A percentile compares a stretch with the other conserved stretches of the same genome.
Conservation (phyloP, 495 filamentous ascomycete genomes). For the Talaromyces nanjingensis region DNA sequence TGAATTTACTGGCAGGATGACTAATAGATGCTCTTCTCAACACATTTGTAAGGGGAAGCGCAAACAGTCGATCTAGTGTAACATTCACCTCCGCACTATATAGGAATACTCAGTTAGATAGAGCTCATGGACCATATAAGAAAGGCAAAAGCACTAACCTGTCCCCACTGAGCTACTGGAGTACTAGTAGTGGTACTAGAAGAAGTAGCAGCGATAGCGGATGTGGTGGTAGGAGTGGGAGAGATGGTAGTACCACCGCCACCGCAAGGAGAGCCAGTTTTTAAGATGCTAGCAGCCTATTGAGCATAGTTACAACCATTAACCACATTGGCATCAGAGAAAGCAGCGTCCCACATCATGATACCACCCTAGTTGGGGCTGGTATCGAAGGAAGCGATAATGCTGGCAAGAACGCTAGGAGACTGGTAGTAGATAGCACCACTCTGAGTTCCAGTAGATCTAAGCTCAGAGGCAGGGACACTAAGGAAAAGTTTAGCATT, state of each 20-base stretch:
- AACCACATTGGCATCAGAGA: constrained; percentile 34
- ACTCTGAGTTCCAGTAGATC: too few relatives aligned
- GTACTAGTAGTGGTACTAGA: not conserved
- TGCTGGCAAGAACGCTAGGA: too few relatives aligned
- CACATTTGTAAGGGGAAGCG: constrained; percentile 6
- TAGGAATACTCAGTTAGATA: not conserved
- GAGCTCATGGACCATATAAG: not conserved
- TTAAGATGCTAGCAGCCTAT: constrained; percentile 25
- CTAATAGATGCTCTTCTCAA: constrained; percentile 2
- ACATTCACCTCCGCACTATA: constrained; percentile 5
- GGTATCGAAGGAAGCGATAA: too few relatives aligned
- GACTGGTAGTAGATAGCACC: too few relatives aligned
- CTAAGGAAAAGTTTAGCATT: too few relatives aligned
- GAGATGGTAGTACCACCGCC: not conserved
- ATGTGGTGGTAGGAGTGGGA: not conserved
- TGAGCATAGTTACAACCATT: constrained; percentile 37
- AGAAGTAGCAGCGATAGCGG: not conserved
- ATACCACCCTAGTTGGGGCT: constrained; percentile 48
- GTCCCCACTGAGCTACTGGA: constrained; percentile 8
- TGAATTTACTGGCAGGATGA: constrained; percentile 7
- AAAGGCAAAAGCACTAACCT: not conserved
- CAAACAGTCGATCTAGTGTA: constrained; percentile 8
- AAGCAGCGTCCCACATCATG: constrained; percentile 49
- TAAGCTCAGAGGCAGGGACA: too few relatives aligned
- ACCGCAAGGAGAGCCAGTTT: constrained; percentile 8